Evolutionary conservation across 345 rosid genomes (phyloP).

Genomic region (Sisymbrium irio): DNA sequence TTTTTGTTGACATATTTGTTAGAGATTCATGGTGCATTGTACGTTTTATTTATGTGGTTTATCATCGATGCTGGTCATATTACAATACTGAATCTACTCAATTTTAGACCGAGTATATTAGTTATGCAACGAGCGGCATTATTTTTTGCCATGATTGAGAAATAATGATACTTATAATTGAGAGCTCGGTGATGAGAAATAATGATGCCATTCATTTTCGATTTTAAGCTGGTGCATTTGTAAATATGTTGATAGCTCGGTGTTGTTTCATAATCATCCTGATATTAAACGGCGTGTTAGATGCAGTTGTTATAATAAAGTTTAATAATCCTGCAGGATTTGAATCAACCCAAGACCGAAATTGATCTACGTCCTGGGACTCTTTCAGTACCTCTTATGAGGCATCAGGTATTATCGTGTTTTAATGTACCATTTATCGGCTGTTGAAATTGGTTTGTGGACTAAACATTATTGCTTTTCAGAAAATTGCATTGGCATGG

Average conservation of each 20-base stretch:
- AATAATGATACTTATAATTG: neutral
- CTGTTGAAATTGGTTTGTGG: slow-evolving; percentile 14
- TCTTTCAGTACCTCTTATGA: slow-evolving; percentile 77
- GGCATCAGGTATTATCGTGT: slow-evolving; percentile 81
- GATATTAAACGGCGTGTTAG: neutral
- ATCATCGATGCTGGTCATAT: slow-evolving; percentile 8
- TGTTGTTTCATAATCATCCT: slow-evolving; percentile 1
- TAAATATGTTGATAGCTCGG: neutral
- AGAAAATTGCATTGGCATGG: slow-evolving; percentile 99
- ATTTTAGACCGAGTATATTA: slow-evolving; percentile 1
- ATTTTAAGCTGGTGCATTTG: neutral
- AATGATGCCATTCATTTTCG: neutral
- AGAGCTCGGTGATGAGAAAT: no score
- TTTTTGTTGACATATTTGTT: neutral
- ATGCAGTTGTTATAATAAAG: neutral
- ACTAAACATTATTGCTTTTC: slow-evolving; percentile 29
- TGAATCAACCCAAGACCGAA: slow-evolving; percentile 81
- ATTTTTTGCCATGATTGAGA: neutral
- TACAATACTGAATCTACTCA: slow-evolving; percentile 1
- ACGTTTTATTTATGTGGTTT: slow-evolving; percentile 3
- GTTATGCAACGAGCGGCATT: slow-evolving; percentile 3
- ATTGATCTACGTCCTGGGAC: slow-evolving; percentile 62
- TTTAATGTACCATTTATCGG: slow-evolving; percentile 19
- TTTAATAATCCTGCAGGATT: slow-evolving; percentile 49
- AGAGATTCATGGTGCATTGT: neutral